These are phyloP conservation scores for Candida nonsorbophila DNA, from an alignment of 805 yeast genomes.

Conservation along the genomic window DNA sequence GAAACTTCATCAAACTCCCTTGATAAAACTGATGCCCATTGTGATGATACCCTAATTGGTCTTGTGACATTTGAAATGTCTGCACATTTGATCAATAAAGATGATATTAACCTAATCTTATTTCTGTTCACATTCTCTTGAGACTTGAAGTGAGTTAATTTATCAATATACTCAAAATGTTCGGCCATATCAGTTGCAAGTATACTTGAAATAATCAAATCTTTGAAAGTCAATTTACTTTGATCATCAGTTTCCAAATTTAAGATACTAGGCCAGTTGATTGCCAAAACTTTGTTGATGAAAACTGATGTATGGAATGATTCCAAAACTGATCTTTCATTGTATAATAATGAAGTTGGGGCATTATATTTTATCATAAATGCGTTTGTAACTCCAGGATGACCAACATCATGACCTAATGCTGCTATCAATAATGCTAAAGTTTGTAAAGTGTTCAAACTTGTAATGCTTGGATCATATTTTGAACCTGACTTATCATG, in stretches of 20 bases:
- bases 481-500: slow-evolving; percentile 2
- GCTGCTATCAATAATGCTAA: slow-evolving; percentile 72
- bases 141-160: slow-evolving; percentile 33
- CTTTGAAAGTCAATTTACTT: slow-evolving; percentile 12
- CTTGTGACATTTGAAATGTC: slow-evolving; percentile 93
- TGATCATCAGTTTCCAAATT: slow-evolving; percentile 8
- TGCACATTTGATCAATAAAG: slow-evolving; percentile 84
- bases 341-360: slow-evolving; percentile 58
- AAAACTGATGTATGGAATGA: slow-evolving; percentile 74
- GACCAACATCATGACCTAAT: slow-evolving; percentile 93
- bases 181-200: slow-evolving; percentile 85
- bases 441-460: slow-evolving; percentile 38
- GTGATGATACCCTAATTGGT: slow-evolving; percentile 65
- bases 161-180: slow-evolving; percentile 66
- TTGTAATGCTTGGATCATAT: slow-evolving; percentile 10
- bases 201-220: slow-evolving; percentile 30
- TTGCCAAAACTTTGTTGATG: slow-evolving; percentile 27
- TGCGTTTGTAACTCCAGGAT: slow-evolving; percentile 90
- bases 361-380: slow-evolving; percentile 55
- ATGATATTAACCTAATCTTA: slow-evolving; percentile 44
- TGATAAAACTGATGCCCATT: slow-evolving; percentile 82
- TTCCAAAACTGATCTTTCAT: slow-evolving; percentile 71
- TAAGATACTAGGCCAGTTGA: slow-evolving; percentile 33
- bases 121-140: slow-evolving; percentile 9
- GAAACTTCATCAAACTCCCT: slow-evolving; percentile 72